These are phyloP conservation scores for Corynascus novoguineensis DNA, from an alignment of 495 filamentous ascomycete species.

Conservation along the genomic window DNA sequence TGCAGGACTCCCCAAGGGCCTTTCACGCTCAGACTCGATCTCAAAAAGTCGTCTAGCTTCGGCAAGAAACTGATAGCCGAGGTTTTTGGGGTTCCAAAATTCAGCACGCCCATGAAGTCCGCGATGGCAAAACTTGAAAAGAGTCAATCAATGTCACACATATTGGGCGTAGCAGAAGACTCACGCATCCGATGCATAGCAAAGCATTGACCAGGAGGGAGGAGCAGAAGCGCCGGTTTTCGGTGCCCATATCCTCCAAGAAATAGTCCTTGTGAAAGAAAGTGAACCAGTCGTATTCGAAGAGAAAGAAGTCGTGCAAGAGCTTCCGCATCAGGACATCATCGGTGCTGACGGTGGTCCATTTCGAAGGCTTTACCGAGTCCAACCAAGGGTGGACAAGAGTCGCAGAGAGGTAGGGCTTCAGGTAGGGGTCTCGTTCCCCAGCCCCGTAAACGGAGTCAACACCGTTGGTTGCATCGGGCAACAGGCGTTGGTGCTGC, in stretches of 20 bases:
- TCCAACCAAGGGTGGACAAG: constrained; percentile 31
- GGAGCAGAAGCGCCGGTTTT: constrained; percentile 33
- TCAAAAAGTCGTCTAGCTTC: constrained; percentile 39
- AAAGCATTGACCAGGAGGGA: constrained; percentile 34
- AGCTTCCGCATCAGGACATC: constrained; percentile 31
- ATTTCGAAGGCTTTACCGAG: constrained; percentile 29
- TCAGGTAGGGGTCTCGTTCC: constrained; percentile 29
- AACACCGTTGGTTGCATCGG: constrained; percentile 10
- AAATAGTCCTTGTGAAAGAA: constrained; percentile 37
- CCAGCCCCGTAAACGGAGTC: constrained; percentile 14
- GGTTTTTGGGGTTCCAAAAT: constrained; percentile 34
- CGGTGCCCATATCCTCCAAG: constrained; percentile 33
- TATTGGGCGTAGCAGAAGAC: constrained; percentile 9
- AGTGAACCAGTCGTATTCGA: constrained; percentile 34
- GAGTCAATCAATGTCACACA: background rate
- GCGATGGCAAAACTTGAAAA: constrained; percentile 27
- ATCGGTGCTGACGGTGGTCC: constrained; percentile 34
- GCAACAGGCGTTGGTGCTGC: background rate
- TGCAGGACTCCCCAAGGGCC: constrained; percentile 10
- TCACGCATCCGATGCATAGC: constrained; percentile 35
- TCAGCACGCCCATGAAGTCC: constrained; percentile 28
- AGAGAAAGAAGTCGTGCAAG: constrained; percentile 34
- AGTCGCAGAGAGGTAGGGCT: constrained; percentile 32
- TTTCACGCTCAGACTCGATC: constrained; percentile 22
- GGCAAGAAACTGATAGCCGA: constrained; percentile 37